phyloP scores from a whole-genome alignment of 148 eudicot genomes.

The Rheum nobile region DNA sequence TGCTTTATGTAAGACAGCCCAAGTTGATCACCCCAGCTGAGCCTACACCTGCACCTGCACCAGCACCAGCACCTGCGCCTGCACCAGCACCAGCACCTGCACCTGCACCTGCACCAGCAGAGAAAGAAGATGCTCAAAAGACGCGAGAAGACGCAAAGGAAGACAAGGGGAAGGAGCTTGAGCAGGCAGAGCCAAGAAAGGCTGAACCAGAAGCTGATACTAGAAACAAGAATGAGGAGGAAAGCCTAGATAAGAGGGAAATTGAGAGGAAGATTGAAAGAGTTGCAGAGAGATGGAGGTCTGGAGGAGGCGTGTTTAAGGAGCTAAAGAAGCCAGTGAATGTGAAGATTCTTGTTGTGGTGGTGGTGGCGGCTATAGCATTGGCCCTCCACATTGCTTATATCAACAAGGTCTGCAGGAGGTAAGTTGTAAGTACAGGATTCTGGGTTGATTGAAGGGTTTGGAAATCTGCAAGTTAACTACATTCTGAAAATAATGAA shows the following conservation, averaged over 20 bases:
- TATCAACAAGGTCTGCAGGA: conserved; percentile 2
- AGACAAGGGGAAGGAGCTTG: neutral
- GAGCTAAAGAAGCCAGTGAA: conserved; percentile 6
- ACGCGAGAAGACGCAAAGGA: conserved; percentile 1
- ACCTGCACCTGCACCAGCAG: conserved; percentile 14
- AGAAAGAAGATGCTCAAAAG: conserved; percentile 7
- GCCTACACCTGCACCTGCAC: conserved; percentile 10
- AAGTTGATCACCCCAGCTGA: conserved; percentile 10
- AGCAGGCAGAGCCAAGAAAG: neutral
- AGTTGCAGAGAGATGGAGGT: neutral
- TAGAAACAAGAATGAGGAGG: neutral
- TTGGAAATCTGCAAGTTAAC: neutral
- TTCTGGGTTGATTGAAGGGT: neutral
- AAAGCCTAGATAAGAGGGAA: neutral
- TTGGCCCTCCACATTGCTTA: conserved; percentile 3
- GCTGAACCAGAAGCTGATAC: neutral
- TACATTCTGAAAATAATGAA: neutral
- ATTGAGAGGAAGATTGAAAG: neutral
- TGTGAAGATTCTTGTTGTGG: neutral
- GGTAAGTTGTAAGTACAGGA: neutral
- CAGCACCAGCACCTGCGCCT: neutral
- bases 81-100: neutral
- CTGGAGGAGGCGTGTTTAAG: neutral
- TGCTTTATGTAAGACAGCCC: conserved; percentile 5
- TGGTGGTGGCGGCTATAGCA: neutral